phyloP scores from a whole-genome alignment of 2,329 filamentous ascomycete genomes.

The Trichoderma asperellum region DNA sequence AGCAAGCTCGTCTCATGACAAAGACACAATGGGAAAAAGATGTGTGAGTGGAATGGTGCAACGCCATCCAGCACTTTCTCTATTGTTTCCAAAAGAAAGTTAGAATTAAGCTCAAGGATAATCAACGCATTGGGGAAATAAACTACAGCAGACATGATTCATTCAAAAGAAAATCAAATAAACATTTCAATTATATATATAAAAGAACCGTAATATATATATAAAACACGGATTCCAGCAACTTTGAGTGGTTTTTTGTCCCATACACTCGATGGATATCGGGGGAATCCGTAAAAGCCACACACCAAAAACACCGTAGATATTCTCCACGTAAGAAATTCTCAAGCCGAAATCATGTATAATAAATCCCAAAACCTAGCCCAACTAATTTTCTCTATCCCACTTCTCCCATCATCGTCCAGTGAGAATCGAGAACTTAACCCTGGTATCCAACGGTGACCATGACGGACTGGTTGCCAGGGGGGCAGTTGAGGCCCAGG shows the following conservation, averaged over 20 bases:
- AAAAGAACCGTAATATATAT: slow-evolving; percentile 28
- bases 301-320: slow-evolving; percentile 32
- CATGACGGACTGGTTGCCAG: slow-evolving; percentile 37
- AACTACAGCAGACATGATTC: not conserved
- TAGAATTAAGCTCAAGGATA: slow-evolving; percentile 20
- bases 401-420: not conserved
- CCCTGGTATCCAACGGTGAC: slow-evolving; percentile 41
- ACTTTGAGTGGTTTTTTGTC: slow-evolving; percentile 4
- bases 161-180: slow-evolving; percentile 18
- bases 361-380: slow-evolving; percentile 18
- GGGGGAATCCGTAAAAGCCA: slow-evolving; percentile 27
- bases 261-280: slow-evolving; percentile 17
- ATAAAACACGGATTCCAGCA: slow-evolving; percentile 25
- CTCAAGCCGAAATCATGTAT: slow-evolving; percentile 19
- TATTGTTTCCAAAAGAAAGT: slow-evolving; percentile 17
- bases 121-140: not conserved
- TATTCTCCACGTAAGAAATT: slow-evolving; percentile 21
- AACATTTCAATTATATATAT: slow-evolving; percentile 29
- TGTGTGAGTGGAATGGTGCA: not conserved
- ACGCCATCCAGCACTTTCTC: slow-evolving; percentile 14
- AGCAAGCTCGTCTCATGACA: not conserved
- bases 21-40: not conserved
- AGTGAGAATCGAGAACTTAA: not conserved
- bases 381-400: slow-evolving; percentile 20
- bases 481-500: slow-evolving; percentile 46